Evolutionary conservation across 177 flowering plant species (phyloP).

Genomic region (Vitis hybrid): DNA sequence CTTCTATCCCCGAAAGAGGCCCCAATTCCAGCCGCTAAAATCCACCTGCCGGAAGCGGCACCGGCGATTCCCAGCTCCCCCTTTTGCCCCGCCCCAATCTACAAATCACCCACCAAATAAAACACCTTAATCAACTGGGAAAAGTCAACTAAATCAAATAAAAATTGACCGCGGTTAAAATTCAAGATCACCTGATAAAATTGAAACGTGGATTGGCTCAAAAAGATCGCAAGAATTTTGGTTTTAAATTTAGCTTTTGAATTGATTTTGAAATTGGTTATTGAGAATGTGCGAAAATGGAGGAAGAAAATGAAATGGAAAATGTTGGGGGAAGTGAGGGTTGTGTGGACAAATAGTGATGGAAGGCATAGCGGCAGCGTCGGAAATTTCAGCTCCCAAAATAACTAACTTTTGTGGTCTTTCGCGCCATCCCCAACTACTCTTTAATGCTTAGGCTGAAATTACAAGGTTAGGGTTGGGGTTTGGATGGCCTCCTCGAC

Average conservation of each 20-base stretch:
- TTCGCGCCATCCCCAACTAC: conserved; percentile 11
- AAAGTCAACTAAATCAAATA: neutral
- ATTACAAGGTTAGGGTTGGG: neutral
- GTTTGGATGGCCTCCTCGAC: neutral
- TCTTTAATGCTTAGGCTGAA: neutral
- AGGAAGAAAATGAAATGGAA: neutral
- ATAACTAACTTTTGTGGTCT: neutral
- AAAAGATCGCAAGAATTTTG: neutral
- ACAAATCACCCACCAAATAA: neutral
- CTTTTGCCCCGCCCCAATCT: neutral
- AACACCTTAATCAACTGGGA: neutral
- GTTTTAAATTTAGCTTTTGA: neutral
- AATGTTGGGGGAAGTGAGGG: neutral
- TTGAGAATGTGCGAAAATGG: neutral
- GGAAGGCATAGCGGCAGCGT: conserved; percentile 6
- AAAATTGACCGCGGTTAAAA: neutral
- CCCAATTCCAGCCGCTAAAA: neutral
- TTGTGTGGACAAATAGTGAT: neutral
- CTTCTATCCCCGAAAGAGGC: neutral
- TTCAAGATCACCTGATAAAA: neutral
- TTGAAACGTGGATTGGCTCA: neutral
- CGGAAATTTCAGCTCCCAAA: neutral
- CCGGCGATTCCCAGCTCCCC: neutral
- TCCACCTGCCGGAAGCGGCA: neutral
- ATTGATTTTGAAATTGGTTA: neutral